A percentile compares a stretch with the other conserved stretches of the same genome.
These are phyloP conservation scores for Jacaranda copaia DNA, from an alignment of 257 asterid genomes.

Conservation along the genomic window DNA sequence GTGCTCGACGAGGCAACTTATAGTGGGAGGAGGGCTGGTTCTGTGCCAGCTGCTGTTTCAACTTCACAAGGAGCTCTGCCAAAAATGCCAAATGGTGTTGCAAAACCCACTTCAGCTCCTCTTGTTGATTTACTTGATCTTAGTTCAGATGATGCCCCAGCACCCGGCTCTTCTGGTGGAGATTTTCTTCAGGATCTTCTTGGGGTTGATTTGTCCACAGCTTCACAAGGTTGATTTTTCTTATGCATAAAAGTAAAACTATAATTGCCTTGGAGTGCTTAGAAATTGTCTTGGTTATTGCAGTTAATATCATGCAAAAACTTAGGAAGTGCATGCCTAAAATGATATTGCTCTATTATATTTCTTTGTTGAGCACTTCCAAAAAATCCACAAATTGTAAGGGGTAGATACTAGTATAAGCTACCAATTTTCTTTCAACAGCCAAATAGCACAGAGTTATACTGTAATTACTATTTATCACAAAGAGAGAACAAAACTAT, in stretches of 20 bases:
- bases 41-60: conserved; percentile 72
- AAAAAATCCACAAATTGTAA: background rate
- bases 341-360: conserved; percentile 10
- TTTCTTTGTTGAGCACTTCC: conserved; percentile 19
- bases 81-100: conserved; percentile 85
- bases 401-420: conserved; percentile 10
- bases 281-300: conserved; percentile 17
- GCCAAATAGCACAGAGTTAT: background rate
- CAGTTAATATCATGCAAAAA: conserved; percentile 16
- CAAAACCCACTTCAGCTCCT: conserved; percentile 71
- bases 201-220: conserved; percentile 72
- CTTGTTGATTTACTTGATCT: conserved; percentile 92
- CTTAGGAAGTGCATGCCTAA: conserved; percentile 19
- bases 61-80: conserved; percentile 77
- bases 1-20: conserved; percentile 90
- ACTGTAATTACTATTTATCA: background rate
- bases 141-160: conserved; percentile 72
- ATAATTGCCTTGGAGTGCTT: conserved; percentile 17
- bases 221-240: conserved; percentile 67
- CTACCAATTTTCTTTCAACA: background rate
- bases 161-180: conserved; percentile 79
- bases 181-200: conserved; percentile 94
- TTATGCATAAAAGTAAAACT: background rate
- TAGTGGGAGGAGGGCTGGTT: conserved; percentile 86
- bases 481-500: conserved; percentile 20